phyloP scores from a whole-genome alignment of 768 basidiomycete species.

The Mycena vulgaris region DNA sequence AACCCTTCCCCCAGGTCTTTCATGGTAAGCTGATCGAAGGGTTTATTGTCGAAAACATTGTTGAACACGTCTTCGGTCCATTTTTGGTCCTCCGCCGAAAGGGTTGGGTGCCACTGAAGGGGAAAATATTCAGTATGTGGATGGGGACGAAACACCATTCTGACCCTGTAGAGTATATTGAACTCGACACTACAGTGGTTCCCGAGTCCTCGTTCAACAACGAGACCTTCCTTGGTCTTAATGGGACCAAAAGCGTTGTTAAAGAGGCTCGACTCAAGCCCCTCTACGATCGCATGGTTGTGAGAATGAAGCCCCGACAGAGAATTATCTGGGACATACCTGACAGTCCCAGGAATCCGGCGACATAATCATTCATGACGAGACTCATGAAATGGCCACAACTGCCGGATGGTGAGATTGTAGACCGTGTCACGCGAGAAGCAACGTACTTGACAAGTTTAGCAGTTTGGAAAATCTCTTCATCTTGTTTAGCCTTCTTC shows the following conservation, averaged over 20 bases:
- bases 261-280: not conserved
- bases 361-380: slow-evolving; percentile 70
- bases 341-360: slow-evolving; percentile 63
- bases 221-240: not conserved
- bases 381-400: slow-evolving; percentile 69
- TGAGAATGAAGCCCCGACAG: not conserved
- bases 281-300: not conserved
- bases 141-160: slow-evolving; percentile 8
- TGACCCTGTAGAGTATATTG: slow-evolving; percentile 62
- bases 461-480: slow-evolving; percentile 71
- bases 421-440: not conserved
- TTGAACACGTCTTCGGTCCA: slow-evolving; percentile 58
- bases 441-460: slow-evolving; percentile 62
- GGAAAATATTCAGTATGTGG: not conserved
- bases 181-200: slow-evolving; percentile 81
- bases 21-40: slow-evolving; percentile 51
- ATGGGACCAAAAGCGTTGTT: not conserved
- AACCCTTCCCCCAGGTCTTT: slow-evolving; percentile 40
- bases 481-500: slow-evolving; percentile 55
- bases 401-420: slow-evolving; percentile 39
- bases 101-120: slow-evolving; percentile 69
- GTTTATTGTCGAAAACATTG: slow-evolving; percentile 53
- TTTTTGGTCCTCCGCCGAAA: slow-evolving; percentile 62
- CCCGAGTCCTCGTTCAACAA: slow-evolving; percentile 66
- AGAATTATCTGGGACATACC: not conserved